Percentiles rank a stretch among this genome's conserved stretches.
Evolutionary conservation across 495 filamentous ascomycete species (phyloP).

Genomic region (Aspergillus saccharolyticus): DNA sequence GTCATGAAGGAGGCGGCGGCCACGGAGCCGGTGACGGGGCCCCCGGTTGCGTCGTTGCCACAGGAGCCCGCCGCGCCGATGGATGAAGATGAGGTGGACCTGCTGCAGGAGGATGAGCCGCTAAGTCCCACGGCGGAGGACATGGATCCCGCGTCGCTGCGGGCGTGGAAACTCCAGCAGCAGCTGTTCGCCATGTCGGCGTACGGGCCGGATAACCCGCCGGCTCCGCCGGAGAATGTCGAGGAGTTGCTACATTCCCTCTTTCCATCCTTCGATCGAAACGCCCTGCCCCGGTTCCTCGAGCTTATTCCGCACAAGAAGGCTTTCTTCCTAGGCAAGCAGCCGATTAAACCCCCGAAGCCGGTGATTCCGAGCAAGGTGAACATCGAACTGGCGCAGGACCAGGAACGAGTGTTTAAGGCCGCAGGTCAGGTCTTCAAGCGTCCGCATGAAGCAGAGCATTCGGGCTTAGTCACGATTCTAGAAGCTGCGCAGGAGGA

Average conservation of each 20-base stretch:
- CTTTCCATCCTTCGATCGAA: conserved; percentile 66
- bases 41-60: conserved; percentile 6
- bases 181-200: conserved; percentile 48
- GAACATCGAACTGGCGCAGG: conserved; percentile 72
- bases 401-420: conserved; percentile 76
- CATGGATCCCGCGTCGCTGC: conserved; percentile 42
- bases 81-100: conserved; percentile 34
- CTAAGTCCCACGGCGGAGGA: conserved; percentile 31
- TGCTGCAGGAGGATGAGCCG: conserved; percentile 24
- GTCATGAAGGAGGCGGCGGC: neutral
- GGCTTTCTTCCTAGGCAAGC: conserved; percentile 63
- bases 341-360: conserved; percentile 69
- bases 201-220: conserved; percentile 38
- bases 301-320: conserved; percentile 70
- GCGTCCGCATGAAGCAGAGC: conserved; percentile 50
- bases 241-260: conserved; percentile 63
- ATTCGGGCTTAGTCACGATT: conserved; percentile 52
- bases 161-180: conserved; percentile 49
- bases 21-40: neutral
- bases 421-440: conserved; percentile 56
- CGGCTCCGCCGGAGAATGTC: conserved; percentile 56
- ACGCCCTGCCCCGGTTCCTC: conserved; percentile 61
- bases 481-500: conserved; percentile 49
- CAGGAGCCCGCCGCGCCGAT: conserved; percentile 25
- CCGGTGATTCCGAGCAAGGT: conserved; percentile 80